Conservation (phyloP, 345 rosid genomes). For the Sisymbrium irio region DNA sequence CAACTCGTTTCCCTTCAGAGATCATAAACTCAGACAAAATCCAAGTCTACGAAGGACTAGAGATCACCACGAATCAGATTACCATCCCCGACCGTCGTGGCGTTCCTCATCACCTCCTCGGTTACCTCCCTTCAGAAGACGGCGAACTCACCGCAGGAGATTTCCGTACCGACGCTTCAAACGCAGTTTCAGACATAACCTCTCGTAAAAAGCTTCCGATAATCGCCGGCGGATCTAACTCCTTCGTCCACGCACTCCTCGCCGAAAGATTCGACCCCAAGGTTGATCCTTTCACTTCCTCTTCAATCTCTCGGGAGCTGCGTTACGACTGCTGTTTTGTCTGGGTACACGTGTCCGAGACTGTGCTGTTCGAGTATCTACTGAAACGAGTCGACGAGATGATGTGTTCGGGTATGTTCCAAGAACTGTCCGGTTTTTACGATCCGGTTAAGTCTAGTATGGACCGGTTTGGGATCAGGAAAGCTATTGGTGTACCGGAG, state of each 20-base stretch:
- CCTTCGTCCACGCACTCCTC: conserved; percentile 70
- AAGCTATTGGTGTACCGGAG: conserved; percentile 93
- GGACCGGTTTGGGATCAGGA: conserved; percentile 50
- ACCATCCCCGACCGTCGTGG: conserved; percentile 51
- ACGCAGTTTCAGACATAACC: conserved; percentile 39
- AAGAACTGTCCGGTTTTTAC: conserved; percentile 57
- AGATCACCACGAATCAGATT: conserved; percentile 84
- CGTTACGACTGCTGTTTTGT: conserved; percentile 78
- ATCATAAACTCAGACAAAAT: conserved; percentile 90
- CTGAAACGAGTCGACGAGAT: conserved; percentile 77
- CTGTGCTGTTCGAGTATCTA: conserved; percentile 61
- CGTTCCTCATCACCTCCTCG: conserved; percentile 79
- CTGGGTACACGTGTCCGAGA: conserved; percentile 77
- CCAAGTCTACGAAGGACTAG: conserved; percentile 73
- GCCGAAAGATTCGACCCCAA: conserved; percentile 53
- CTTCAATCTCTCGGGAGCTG: conserved; percentile 39
- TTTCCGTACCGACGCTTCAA: conserved; percentile 55
- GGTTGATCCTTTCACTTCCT: conserved; percentile 46
- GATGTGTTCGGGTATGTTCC: conserved; percentile 86
- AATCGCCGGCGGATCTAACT: conserved; percentile 90
- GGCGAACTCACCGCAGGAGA: conserved; percentile 52
- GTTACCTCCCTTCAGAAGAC: conserved; percentile 41
- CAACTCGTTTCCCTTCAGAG: conserved; percentile 48
- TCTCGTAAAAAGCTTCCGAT: conserved; percentile 55
- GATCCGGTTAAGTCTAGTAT: conserved; percentile 26